Evolutionary conservation across 2,329 filamentous ascomycete genomes (phyloP).

Genomic region (Hypoxylon sp.): DNA sequence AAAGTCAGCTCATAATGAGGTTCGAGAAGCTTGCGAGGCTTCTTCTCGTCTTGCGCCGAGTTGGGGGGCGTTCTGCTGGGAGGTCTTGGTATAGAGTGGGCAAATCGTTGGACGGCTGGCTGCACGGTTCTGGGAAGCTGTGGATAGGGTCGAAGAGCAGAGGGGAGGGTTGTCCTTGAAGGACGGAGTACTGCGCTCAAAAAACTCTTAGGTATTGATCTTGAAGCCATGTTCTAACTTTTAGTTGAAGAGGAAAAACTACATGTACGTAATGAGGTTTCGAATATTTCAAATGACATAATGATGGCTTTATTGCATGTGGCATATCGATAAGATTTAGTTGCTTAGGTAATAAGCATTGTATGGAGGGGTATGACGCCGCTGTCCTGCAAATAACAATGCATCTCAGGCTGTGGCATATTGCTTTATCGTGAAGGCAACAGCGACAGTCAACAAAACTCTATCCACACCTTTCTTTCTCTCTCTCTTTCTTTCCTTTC

Average conservation of each 20-base stretch:
- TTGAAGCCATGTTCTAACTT: slow-evolving; percentile 40
- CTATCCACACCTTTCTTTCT: too few relatives aligned
- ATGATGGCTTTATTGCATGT: background rate
- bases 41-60: slow-evolving; percentile 37
- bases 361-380: too few relatives aligned
- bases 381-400: too few relatives aligned
- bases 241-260: background rate
- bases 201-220: slow-evolving; percentile 25
- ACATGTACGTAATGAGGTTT: background rate
- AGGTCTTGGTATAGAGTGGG: slow-evolving; percentile 45
- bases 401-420: too few relatives aligned
- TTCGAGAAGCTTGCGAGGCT: slow-evolving; percentile 49
- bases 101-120: slow-evolving; percentile 38
- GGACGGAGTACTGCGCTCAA: slow-evolving; percentile 28
- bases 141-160: slow-evolving; percentile 37
- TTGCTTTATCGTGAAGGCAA: too few relatives aligned
- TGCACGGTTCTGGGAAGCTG: slow-evolving; percentile 40
- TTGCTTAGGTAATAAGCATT: too few relatives aligned
- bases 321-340: background rate
- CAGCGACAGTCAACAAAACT: background rate
- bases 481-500: background rate
- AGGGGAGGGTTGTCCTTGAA: slow-evolving; percentile 19
- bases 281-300: background rate
- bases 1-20: slow-evolving; percentile 89
- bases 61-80: slow-evolving; percentile 14